Conservation (phyloP, 225 moss, liverwort and hornwort species). For the Pseudoscleropodium purum region DNA sequence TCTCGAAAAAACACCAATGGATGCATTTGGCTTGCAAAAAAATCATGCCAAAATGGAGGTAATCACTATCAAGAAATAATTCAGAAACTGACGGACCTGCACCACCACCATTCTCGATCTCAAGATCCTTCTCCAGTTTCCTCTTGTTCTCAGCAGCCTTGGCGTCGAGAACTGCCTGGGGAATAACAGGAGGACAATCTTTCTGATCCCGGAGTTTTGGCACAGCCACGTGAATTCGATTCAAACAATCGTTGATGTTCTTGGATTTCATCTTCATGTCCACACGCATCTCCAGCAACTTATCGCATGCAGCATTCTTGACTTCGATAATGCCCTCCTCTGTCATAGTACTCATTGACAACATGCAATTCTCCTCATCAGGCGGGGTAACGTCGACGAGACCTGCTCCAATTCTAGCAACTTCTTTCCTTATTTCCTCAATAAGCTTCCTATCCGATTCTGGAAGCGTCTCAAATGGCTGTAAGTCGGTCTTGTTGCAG, state of each 20-base stretch:
- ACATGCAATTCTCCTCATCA: slow-evolving; percentile 77
- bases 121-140: slow-evolving; percentile 85
- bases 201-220: slow-evolving; percentile 75
- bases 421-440: slow-evolving; percentile 75
- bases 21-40: neutral
- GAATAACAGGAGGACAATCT: slow-evolving; percentile 86
- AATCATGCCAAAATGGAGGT: neutral
- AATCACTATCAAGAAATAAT: neutral
- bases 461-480: slow-evolving; percentile 78
- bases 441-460: slow-evolving; percentile 72
- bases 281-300: slow-evolving; percentile 86
- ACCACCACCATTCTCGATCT: slow-evolving; percentile 90
- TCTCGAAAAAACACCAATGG: neutral
- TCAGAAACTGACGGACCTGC: slow-evolving; percentile 33
- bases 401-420: slow-evolving; percentile 70
- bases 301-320: slow-evolving; percentile 91
- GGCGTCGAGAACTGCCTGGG: slow-evolving; percentile 47
- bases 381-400: slow-evolving; percentile 54
- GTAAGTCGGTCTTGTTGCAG: slow-evolving; percentile 90
- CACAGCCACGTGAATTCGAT: slow-evolving; percentile 85
- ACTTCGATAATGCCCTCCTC: slow-evolving; percentile 84
- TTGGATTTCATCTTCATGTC: slow-evolving; percentile 99
- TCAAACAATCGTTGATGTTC: slow-evolving; percentile 83
- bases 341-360: slow-evolving; percentile 90
- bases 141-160: slow-evolving; percentile 40